Evolutionary conservation across 331 rosid species (phyloP), one percentile per base, ranked within the genome.

Genomic region (Quercus tomentella): DNA sequence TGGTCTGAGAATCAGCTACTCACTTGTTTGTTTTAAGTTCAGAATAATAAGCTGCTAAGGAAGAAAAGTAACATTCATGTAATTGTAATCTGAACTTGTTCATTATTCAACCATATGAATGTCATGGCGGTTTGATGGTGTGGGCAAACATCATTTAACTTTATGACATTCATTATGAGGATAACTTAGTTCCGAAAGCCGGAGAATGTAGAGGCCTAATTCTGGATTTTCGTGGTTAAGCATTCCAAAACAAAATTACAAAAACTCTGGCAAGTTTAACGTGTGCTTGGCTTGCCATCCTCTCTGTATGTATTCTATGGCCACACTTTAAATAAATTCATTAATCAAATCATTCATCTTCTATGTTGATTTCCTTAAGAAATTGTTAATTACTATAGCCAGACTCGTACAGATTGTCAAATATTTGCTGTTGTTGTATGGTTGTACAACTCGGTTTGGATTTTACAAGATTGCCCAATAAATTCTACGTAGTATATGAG

Each of bases 1-100:
- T 88, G 81, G 77, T 76, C 35, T 81, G 66, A 76, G 57, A 8
- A 31, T 41, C 21, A 6, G 71, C 14, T 2, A 18, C 49, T 31
- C 21, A 11, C 25, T 30, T 7, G 41, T 58, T 22, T 22, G 66
- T 58, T 58, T 22, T 58, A 58, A 8, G 6, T 60, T 23, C 65
- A 58, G 17, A 58, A 58, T 3, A 14, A 23, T 23, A 23, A 14
- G 37, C 7, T 26, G 43, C 22, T 6, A 16, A 63, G 17, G 51
- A 31, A 3, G 72, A 20, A 33, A 67, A 14, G 51, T 9, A 7
- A 11, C 25, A 11, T 49, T 49, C 2, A 1, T 79, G 5, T 4
- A 20, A 2, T 5, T 18, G 35, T 71, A 41, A 6, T 65, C 62
- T 14, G 18, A 41, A 75, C n/a, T 43, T 85, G 56, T 76, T 56